Evolutionary conservation across 2,329 filamentous ascomycete genomes (phyloP).

Genomic region (Aspergillus fischeri): DNA sequence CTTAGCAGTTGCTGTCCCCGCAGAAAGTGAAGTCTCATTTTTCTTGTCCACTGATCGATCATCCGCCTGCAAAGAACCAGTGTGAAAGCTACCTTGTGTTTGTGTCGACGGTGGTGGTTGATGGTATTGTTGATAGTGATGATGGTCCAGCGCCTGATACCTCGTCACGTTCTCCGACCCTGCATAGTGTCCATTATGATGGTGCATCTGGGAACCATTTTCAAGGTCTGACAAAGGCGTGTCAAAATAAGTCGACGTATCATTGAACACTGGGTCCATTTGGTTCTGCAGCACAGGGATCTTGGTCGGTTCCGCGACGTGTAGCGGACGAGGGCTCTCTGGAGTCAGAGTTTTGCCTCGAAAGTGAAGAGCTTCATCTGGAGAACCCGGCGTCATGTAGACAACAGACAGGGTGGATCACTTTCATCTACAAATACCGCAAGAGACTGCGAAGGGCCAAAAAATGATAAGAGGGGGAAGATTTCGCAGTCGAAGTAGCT

Average conservation of each 20-base stretch:
- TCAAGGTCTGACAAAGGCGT: conserved; percentile 34
- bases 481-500: conserved; percentile 33
- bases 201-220: conserved; percentile 11
- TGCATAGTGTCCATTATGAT: conserved; percentile 13
- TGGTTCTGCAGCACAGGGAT: conserved; percentile 68
- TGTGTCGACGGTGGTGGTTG: background rate
- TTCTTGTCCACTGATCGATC: conserved; percentile 18
- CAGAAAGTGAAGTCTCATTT: conserved; percentile 26
- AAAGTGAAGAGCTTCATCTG: conserved; percentile 52
- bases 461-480: conserved; percentile 15
- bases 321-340: conserved; percentile 66
- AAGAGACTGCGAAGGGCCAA: conserved; percentile 9
- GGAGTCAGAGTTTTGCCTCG: conserved; percentile 64
- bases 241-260: conserved; percentile 58
- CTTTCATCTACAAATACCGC: conserved; percentile 37
- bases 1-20: conserved; percentile 12
- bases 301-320: conserved; percentile 63
- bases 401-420: conserved; percentile 30
- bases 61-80: conserved; percentile 21
- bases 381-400: conserved; percentile 54
- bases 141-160: conserved; percentile 15
- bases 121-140: background rate
- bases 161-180: conserved; percentile 9
- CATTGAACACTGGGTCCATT: conserved; percentile 68
- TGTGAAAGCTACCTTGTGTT: conserved; percentile 30